A percentile compares a stretch with the other conserved stretches of the same genome.
Conservation (phyloP, 2,329 filamentous ascomycete species). For the Aspergillus udagawae region DNA sequence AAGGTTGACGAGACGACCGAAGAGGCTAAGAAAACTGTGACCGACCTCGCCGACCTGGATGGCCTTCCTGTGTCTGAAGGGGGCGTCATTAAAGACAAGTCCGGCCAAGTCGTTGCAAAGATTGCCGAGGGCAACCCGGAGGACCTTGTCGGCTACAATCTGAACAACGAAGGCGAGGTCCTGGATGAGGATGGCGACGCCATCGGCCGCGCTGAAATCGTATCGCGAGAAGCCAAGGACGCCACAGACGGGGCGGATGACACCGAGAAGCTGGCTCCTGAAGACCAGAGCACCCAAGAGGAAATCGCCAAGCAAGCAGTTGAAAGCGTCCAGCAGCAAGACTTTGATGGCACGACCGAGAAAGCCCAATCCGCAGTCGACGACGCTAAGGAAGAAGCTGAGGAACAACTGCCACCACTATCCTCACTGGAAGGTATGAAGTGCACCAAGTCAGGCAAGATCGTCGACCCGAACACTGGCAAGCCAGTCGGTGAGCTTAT, state of each 20-base stretch:
- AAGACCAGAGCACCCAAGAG: background rate
- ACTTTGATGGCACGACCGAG: slow-evolving; percentile 30
- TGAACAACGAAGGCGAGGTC: slow-evolving; percentile 35
- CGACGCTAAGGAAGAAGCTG: slow-evolving; percentile 40
- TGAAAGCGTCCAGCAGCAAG: slow-evolving; percentile 5
- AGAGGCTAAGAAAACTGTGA: slow-evolving; percentile 27
- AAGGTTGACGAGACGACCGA: background rate
- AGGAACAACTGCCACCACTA: slow-evolving; percentile 31
- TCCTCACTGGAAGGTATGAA: slow-evolving; percentile 38
- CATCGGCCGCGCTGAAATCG: slow-evolving; percentile 35
- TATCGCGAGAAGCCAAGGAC: slow-evolving; percentile 18
- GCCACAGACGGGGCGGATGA: slow-evolving; percentile 20
- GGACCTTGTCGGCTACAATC: slow-evolving; percentile 39
- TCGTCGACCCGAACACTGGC: slow-evolving; percentile 38
- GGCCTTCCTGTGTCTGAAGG: slow-evolving; percentile 49
- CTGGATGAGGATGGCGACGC: slow-evolving; percentile 31
- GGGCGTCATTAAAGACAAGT: slow-evolving; percentile 48
- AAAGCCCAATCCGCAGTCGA: slow-evolving; percentile 27
- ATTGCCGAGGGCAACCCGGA: slow-evolving; percentile 40
- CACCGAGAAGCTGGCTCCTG: slow-evolving; percentile 18
- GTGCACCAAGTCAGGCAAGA: slow-evolving; percentile 44
- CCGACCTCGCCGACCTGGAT: slow-evolving; percentile 33
- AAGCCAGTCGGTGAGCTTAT: slow-evolving; percentile 55
- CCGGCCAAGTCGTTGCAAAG: slow-evolving; percentile 35
- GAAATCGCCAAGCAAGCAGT: background rate